Conservation (phyloP, 805 yeast species). For the Maudiozyma serrabonitensis region DNA sequence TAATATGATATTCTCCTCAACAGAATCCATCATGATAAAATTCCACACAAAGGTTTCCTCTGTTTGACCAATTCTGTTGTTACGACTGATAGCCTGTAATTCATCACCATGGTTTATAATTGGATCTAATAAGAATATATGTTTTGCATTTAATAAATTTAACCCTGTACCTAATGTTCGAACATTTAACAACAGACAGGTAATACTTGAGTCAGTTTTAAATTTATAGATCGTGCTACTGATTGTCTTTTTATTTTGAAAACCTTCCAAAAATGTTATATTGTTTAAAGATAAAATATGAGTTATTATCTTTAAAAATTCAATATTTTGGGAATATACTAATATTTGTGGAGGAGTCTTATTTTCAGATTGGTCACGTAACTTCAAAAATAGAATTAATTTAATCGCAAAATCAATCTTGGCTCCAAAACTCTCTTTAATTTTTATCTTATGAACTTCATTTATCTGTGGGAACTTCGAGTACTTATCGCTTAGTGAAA, state of each 20-base stretch:
- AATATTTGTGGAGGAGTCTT: constrained; percentile 57
- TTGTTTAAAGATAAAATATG: constrained; percentile 53
- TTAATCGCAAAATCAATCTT: constrained; percentile 77
- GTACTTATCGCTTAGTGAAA: constrained; percentile 11
- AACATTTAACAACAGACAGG: constrained; percentile 81
- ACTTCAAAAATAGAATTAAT: constrained; percentile 55
- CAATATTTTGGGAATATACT: constrained; percentile 84
- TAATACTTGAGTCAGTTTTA: constrained; percentile 49
- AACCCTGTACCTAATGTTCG: constrained; percentile 84
- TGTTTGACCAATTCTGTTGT: constrained; percentile 87
- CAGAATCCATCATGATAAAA: constrained; percentile 73
- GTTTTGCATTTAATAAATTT: constrained; percentile 84
- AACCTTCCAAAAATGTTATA: constrained; percentile 33
- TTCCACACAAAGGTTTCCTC: constrained; percentile 83
- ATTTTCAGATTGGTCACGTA: constrained; percentile 34
- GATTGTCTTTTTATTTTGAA: constrained; percentile 38
- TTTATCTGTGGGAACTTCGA: constrained; percentile 25
- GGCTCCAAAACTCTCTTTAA: constrained; percentile 59
- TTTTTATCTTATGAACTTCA: constrained; percentile 36
- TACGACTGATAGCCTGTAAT: constrained; percentile 82
- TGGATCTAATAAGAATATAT: constrained; percentile 89
- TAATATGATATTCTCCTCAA: constrained; percentile 74
- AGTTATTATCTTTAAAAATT: constrained; percentile 55
- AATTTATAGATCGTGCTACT: constrained; percentile 37
- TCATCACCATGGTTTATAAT: constrained; percentile 80